Evolutionary conservation across 768 basidiomycete species (phyloP), one percentile per base, ranked within the genome.

Genomic region (Tulasnella calospora): DNA sequence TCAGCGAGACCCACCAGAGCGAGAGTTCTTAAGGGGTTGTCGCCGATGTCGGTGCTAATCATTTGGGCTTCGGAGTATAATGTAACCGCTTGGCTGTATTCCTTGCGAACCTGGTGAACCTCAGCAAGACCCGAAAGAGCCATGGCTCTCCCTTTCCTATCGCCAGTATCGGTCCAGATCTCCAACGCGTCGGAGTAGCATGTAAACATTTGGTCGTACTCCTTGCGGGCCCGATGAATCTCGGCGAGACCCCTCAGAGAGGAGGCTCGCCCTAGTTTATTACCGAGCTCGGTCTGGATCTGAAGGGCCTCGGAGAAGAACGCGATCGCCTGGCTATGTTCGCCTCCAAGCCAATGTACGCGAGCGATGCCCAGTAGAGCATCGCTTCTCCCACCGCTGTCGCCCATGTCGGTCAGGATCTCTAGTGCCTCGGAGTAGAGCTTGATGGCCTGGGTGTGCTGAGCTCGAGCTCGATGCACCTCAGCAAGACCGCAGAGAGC

Each of bases 281-380:
- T 10, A 9, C 21, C 47, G 23, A 2, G 19, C 19, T 51, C 47
- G 21, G 23, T 51, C 21, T 2, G 2, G 47, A 51, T 51, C 4
- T 5, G 2, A 0, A 51, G 23, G 21, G 47, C 47, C 23, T 51
- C 47, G 47, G 47, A 21, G 47, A 51, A 51, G 23, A 19, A 51
- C 23, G 17, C 23, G 5, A n/a, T 21, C 21, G 47, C 47, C 6
- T 51, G 17, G 47, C 2, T 51, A 9, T 51, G 23, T 4, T 51
- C 21, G 23, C 23, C 23, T n/a, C 10, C 15, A 6, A 23, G 1
- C 17, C 23, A 3, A 51, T 51, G 2, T 9, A 51, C 4, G 47
- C 23, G 21, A 21, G 21, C 47, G 21, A 51, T 10, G 5, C 6
- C 21, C 17, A 23, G 2, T 19, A 51, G 47, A 3, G 23, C 93